These are phyloP conservation scores for Jatropha multifida DNA, from an alignment of 441 rosid species.

Conservation along the genomic window DNA sequence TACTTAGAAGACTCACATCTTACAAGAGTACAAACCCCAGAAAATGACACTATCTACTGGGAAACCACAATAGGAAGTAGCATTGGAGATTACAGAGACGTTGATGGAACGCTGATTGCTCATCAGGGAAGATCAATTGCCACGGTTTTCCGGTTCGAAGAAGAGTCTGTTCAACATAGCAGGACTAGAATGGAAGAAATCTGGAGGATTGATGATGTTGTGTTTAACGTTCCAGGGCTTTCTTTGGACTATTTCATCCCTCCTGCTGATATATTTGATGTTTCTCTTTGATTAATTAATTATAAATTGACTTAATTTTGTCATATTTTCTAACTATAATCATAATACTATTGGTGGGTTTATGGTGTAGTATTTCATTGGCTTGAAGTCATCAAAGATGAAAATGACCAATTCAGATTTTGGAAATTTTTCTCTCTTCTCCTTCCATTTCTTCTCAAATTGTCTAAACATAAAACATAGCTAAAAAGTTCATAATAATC, in stretches of 20 bases:
- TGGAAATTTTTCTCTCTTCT: too few relatives aligned
- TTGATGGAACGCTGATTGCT: slow-evolving; percentile 75
- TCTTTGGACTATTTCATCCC: slow-evolving; percentile 82
- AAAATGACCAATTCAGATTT: not conserved
- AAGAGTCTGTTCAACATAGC: slow-evolving; percentile 66
- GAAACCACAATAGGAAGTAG: slow-evolving; percentile 90
- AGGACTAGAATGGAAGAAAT: slow-evolving; percentile 87
- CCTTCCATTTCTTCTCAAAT: too few relatives aligned
- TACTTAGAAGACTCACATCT: slow-evolving; percentile 89
- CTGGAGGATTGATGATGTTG: slow-evolving; percentile 92
- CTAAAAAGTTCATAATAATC: too few relatives aligned
- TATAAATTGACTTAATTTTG: not conserved
- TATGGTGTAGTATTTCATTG: slow-evolving; percentile 6
- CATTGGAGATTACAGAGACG: slow-evolving; percentile 82
- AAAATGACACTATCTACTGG: slow-evolving; percentile 68
- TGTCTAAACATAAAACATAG: too few relatives aligned
- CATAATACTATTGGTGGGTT: slow-evolving; percentile 29
- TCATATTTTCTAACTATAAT: slow-evolving; percentile 22
- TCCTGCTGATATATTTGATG: slow-evolving; percentile 74
- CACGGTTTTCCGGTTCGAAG: slow-evolving; percentile 79
- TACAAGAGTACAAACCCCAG: slow-evolving; percentile 63
- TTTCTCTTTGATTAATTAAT: slow-evolving; percentile 24
- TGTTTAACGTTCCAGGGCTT: slow-evolving; percentile 81
- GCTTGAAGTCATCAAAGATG: not conserved
- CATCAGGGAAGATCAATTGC: slow-evolving; percentile 88